These are phyloP conservation scores for Phycomyces nitens DNA, from an alignment of 192 early-diverging fungal species.

Conservation along the genomic window DNA sequence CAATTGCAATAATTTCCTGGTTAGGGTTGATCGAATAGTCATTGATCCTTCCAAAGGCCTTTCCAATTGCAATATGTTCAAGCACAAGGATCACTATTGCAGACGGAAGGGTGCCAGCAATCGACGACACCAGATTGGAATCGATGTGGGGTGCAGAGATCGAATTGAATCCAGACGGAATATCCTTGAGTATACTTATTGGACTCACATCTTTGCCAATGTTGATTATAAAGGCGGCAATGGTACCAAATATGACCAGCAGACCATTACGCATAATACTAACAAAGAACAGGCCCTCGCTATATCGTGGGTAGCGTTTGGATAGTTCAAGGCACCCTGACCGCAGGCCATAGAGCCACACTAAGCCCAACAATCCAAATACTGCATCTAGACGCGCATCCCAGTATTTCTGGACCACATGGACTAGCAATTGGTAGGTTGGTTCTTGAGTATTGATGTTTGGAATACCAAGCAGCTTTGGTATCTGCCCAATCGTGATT, in stretches of 20 bases:
- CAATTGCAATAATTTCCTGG: conserved; percentile 90
- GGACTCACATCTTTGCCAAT: conserved; percentile 37
- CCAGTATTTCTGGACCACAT: conserved; percentile 39
- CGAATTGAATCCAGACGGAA: conserved; percentile 71
- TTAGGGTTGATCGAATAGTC: conserved; percentile 74
- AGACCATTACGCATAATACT: conserved; percentile 70
- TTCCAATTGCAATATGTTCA: conserved; percentile 89
- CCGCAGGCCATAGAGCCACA: conserved; percentile 34
- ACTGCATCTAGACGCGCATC: conserved; percentile 49
- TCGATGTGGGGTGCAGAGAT: conserved; percentile 50
- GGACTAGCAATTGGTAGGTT: conserved; percentile 40
- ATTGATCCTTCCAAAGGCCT: conserved; percentile 83
- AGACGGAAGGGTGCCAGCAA: conserved; percentile 56
- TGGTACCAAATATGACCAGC: conserved; percentile 68
- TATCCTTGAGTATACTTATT: conserved; percentile 62
- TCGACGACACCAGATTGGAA: conserved; percentile 47
- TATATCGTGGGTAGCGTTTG: conserved; percentile 40
- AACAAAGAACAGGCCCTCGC: conserved; percentile 55
- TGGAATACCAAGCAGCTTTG: conserved; percentile 73
- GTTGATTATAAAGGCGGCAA: conserved; percentile 60
- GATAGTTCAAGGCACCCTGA: conserved; percentile 26
- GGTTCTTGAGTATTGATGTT: conserved; percentile 64
- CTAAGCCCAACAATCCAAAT: conserved; percentile 47
- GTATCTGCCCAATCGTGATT: conserved; percentile 73
- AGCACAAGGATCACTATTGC: conserved; percentile 75